Percentiles rank a stretch among this genome's conserved stretches.
Conservation (phyloP, 2,329 filamentous ascomycete species). For the Juglanconis sp. region DNA sequence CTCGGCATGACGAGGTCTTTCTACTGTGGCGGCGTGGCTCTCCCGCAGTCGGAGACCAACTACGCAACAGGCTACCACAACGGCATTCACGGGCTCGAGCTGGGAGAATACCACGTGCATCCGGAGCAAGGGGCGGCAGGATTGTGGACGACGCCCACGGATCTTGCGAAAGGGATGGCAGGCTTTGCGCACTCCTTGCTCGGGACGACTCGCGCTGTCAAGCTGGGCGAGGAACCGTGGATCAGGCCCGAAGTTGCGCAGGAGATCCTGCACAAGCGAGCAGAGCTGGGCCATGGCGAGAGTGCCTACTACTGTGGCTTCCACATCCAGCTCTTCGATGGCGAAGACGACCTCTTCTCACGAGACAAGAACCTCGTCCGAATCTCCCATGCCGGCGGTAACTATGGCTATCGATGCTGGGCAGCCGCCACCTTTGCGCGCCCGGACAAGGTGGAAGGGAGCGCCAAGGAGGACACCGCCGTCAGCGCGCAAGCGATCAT, state of each 20-base stretch:
- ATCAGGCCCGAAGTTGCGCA: slow-evolving; percentile 6
- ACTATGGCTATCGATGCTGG: slow-evolving; percentile 14
- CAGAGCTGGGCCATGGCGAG: not conserved
- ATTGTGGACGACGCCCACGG: slow-evolving; percentile 12
- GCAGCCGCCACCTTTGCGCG: slow-evolving; percentile 4
- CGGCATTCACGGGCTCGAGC: not conserved
- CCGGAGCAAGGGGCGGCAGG: slow-evolving; percentile 14
- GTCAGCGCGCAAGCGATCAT: slow-evolving; percentile 9
- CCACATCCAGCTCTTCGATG: slow-evolving; percentile 7
- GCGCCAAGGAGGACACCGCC: not conserved
- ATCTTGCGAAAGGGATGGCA: slow-evolving; percentile 7
- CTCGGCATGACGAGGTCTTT: slow-evolving; percentile 13
- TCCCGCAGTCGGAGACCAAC: slow-evolving; percentile 4
- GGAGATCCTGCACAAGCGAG: slow-evolving; percentile 2
- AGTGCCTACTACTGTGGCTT: slow-evolving; percentile 11
- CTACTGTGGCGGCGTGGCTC: slow-evolving; percentile 2
- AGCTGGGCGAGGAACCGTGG: slow-evolving; percentile 6
- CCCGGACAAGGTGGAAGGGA: not conserved
- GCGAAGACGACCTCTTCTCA: not conserved
- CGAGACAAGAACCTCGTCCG: slow-evolving; percentile 4
- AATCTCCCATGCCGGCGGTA: slow-evolving; percentile 13
- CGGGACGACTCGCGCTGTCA: not conserved
- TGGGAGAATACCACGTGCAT: slow-evolving; percentile 8
- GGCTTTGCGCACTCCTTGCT: slow-evolving; percentile 8
- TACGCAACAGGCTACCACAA: slow-evolving; percentile 13